A percentile compares a stretch with the other conserved stretches of the same genome.
Conservation (phyloP, 1,284 basidiomycete species). For the Rhodotorula glutinis region DNA sequence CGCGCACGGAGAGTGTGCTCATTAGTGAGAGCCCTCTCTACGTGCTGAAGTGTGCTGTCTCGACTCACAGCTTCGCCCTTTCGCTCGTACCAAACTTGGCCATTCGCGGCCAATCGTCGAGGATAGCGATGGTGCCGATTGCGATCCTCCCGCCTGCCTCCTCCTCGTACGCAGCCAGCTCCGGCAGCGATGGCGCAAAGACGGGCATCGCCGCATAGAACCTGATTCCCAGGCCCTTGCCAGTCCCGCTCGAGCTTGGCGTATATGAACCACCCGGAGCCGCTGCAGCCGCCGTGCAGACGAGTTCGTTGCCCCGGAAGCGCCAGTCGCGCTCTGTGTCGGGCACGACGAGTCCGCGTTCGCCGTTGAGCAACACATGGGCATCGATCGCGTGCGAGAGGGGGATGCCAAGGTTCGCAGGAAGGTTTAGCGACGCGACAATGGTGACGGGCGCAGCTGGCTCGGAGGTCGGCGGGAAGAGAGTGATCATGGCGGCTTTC, state of each 20-base stretch:
- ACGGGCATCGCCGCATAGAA: conserved; percentile 37
- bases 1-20: too few species aligned
- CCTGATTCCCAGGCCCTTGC: conserved; percentile 8
- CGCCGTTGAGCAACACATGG: conserved; percentile 38
- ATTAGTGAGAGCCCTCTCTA: too few species aligned
- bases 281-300: conserved; percentile 1
- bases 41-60: neutral
- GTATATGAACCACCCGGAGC: neutral
- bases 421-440: conserved; percentile 41
- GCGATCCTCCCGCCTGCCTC: conserved; percentile 21
- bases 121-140: conserved; percentile 18
- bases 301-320: conserved; percentile 21
- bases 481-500: conserved; percentile 18
- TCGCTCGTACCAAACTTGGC: conserved; percentile 10
- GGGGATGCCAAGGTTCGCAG: conserved; percentile 30
- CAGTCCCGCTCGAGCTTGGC: neutral
- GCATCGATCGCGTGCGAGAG: conserved; percentile 36
- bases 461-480: conserved; percentile 7
- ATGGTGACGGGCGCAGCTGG: conserved; percentile 28
- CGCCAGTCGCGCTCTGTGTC: conserved; percentile 42
- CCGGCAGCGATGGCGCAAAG: conserved; percentile 26
- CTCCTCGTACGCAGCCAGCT: conserved; percentile 16
- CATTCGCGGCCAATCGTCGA: conserved; percentile 17
- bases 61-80: conserved; percentile 15
- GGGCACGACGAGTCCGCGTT: conserved; percentile 34